Percentiles rank a stretch among this genome's conserved stretches.
phyloP scores from a whole-genome alignment of 495 filamentous ascomycete genomes.

The Aspergillus nanangensis region DNA sequence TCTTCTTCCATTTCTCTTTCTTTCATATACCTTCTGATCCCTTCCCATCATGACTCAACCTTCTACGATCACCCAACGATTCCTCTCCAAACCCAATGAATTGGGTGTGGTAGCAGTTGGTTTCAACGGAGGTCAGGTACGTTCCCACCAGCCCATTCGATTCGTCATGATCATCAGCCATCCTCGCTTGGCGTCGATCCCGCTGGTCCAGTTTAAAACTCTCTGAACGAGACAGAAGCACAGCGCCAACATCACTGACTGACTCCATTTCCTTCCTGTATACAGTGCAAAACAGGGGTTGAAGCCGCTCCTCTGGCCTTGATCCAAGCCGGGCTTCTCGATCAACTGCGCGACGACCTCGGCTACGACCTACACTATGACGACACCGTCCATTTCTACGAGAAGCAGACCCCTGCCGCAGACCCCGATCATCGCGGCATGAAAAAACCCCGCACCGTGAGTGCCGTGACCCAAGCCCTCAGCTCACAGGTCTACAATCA shows the following conservation, averaged over 20 bases:
- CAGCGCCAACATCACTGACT: neutral
- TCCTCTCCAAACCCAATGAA: slow-evolving; percentile 71
- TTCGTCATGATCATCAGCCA: neutral
- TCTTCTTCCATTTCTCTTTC: slow-evolving; percentile 9
- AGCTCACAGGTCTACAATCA: slow-evolving; percentile 84
- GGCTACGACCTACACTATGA: slow-evolving; percentile 85
- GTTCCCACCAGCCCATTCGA: too few species aligned
- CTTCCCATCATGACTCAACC: slow-evolving; percentile 55
- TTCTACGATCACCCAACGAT: slow-evolving; percentile 72
- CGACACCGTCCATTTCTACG: slow-evolving; percentile 77
- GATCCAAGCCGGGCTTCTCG: slow-evolving; percentile 82
- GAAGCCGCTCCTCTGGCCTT: slow-evolving; percentile 90
- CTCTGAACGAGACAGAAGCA: neutral
- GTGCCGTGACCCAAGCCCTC: slow-evolving; percentile 76
- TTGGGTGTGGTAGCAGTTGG: slow-evolving; percentile 92
- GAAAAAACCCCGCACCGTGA: slow-evolving; percentile 88
- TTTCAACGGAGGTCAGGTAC: slow-evolving; percentile 95
- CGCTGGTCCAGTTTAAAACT: slow-evolving; percentile 5
- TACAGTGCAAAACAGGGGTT: slow-evolving; percentile 82
- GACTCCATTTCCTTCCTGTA: neutral
- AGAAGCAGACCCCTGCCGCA: slow-evolving; percentile 62
- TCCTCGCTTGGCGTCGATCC: slow-evolving; percentile 8
- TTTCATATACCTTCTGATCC: slow-evolving; percentile 1
- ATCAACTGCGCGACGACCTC: slow-evolving; percentile 77
- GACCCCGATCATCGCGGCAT: slow-evolving; percentile 76